These are phyloP conservation scores for Aspergillus pseudonomiae DNA, from an alignment of 2,329 filamentous ascomycete species.

Conservation along the genomic window DNA sequence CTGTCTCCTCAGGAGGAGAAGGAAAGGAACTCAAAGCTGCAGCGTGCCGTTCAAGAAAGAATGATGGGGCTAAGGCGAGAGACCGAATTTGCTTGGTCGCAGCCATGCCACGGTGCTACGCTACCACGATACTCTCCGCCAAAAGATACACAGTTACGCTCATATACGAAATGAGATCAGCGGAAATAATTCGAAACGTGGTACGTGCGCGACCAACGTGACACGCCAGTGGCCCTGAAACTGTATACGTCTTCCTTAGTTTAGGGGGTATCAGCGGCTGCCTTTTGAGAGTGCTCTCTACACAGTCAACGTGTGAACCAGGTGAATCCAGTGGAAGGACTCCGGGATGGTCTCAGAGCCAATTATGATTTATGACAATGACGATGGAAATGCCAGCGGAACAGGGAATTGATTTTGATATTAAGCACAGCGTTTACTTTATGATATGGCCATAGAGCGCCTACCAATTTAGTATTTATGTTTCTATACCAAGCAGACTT, in stretches of 20 bases:
- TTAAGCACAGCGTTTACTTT: background rate
- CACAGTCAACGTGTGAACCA: background rate
- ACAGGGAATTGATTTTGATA: background rate
- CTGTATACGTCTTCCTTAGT: background rate
- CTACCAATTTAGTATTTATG: background rate
- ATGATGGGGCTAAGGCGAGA: constrained; percentile 29
- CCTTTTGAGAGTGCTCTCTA: background rate
- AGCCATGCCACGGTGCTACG: constrained; percentile 2
- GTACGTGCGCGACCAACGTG: background rate
- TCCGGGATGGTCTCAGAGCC: background rate
- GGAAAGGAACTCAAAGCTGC: constrained; percentile 20
- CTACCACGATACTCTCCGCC: constrained; percentile 21
- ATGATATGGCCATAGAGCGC: background rate
- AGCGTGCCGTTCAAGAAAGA: constrained; percentile 27
- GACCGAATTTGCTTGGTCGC: constrained; percentile 28
- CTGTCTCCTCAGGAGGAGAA: constrained; percentile 30
- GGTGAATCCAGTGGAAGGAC: background rate
- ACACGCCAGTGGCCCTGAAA: background rate
- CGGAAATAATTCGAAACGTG: background rate
- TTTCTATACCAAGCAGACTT: background rate
- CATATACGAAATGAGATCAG: background rate
- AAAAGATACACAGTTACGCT: background rate
- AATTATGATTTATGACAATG: constrained; percentile 2
- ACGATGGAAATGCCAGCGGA: background rate
- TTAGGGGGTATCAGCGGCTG: background rate